Evolutionary conservation across 768 basidiomycete species (phyloP), one percentile per base, ranked within the genome.

Genomic region (Grammothele lineata): DNA sequence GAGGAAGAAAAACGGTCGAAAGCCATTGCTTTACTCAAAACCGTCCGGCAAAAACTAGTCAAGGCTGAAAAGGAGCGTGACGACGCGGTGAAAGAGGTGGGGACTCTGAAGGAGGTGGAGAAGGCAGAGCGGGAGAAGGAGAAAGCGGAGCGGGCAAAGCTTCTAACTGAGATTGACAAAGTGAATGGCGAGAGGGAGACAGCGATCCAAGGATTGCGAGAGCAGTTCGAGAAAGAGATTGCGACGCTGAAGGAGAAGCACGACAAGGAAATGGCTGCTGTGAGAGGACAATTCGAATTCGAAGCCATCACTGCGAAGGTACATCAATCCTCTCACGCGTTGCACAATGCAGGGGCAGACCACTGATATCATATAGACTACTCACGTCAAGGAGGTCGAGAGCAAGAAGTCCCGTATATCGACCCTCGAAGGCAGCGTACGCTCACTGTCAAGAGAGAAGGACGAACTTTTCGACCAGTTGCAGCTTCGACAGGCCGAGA

Each of bases 1-100:
- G 96, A 98, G 62, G 96, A 98, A 64, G 96, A 99, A 67, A 98
- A 99, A 67, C 82, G 95, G 11, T 80, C 83, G 17, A 99, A 98
- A 60, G 94, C 94, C 0, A 87, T 98, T 54, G 86, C 83, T 41
- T 69, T 97, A 22, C 71, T 99, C 47, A 97, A 97, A 68, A 92
- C 92, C 1, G 90, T 98, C n/a, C 72, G 96, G 45, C 85, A 92
- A 67, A 99, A 97, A 65, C 70, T 95, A n/a, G 91, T 97, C 23
- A 97, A 92, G 61, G 85, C 92, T 5, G 95, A 98, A 67, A 93
- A 92, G 70, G 92, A 95, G 19, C 80, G 80, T 56, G 93, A 97
- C 30, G 92, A 95, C 48, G 72, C 77, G 0, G 48, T 77, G 40
- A 82, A 76, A 59, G 87, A 90, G 54, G 59, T 71, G 25, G 67